phyloP scores from a whole-genome alignment of 352 stramenopile genomes.

The Globisporangium yorkense region DNA sequence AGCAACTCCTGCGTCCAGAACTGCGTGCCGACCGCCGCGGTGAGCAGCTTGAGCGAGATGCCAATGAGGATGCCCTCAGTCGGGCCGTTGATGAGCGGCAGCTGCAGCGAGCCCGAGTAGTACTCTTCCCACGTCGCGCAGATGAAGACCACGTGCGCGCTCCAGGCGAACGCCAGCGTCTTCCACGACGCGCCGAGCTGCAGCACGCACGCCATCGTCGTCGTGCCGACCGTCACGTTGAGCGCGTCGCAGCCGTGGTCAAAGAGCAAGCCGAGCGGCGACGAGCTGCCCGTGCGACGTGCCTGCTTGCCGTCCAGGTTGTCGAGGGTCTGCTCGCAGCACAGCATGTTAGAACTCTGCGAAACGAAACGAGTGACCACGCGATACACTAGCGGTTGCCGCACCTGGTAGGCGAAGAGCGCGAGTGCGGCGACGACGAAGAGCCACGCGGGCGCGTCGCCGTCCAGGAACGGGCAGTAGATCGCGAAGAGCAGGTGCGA shows the following conservation, averaged over 20 bases:
- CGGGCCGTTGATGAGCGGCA: constrained; percentile 96
- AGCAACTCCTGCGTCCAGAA: constrained; percentile 71
- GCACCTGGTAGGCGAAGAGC: constrained; percentile 65
- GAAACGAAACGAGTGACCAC: not conserved
- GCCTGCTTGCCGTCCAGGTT: constrained; percentile 85
- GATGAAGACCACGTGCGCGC: constrained; percentile 76
- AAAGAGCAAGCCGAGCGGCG: constrained; percentile 75
- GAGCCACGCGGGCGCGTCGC: constrained; percentile 62
- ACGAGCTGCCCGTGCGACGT: constrained; percentile 72
- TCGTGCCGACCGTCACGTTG: constrained; percentile 76
- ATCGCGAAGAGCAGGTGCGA: constrained; percentile 63
- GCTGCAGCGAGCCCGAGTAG: constrained; percentile 92
- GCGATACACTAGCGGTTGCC: not conserved
- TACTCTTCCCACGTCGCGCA: constrained; percentile 90
- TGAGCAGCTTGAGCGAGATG: constrained; percentile 71
- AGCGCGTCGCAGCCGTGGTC: constrained; percentile 82
- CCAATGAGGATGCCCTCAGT: constrained; percentile 93
- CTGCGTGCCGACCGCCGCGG: constrained; percentile 40
- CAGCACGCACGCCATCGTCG: constrained; percentile 76
- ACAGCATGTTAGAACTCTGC: not conserved
- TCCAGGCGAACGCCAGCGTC: constrained; percentile 66
- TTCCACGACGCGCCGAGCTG: constrained; percentile 80
- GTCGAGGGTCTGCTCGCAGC: constrained; percentile 50
- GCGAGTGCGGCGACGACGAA: constrained; percentile 51
- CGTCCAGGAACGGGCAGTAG: constrained; percentile 69